These are phyloP conservation scores for Mycena polygramma DNA, from an alignment of 768 basidiomycete species.

Conservation along the genomic window DNA sequence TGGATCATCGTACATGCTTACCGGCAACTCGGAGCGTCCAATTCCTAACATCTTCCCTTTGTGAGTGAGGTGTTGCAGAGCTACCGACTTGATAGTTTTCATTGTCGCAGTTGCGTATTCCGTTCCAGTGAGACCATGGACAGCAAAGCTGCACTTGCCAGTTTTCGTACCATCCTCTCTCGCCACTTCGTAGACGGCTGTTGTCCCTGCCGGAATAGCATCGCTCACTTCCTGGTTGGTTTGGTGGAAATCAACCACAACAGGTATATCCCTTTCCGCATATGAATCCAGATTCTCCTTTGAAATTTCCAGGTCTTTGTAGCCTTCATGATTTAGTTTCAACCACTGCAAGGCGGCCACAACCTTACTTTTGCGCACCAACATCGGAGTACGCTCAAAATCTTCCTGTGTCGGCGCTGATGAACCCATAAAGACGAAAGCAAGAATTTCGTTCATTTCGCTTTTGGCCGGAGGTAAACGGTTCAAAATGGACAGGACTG, in stretches of 20 bases:
- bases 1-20: constrained; percentile 47
- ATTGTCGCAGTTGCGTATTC: constrained; percentile 33
- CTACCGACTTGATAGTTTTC: constrained; percentile 39
- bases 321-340: constrained; percentile 30
- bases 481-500: constrained; percentile 37
- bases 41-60: constrained; percentile 39
- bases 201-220: background rate
- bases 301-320: constrained; percentile 28
- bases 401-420: background rate
- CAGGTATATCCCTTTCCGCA: constrained; percentile 25
- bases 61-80: constrained; percentile 40
- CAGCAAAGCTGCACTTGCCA: constrained; percentile 52
- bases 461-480: background rate
- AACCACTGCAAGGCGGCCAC: constrained; percentile 28
- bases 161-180: constrained; percentile 34
- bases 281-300: constrained; percentile 19
- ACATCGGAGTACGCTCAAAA: constrained; percentile 20
- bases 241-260: constrained; percentile 25
- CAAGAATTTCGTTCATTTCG: constrained; percentile 39
- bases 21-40: constrained; percentile 35
- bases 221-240: constrained; percentile 13
- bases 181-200: constrained; percentile 16
- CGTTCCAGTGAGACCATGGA: constrained; percentile 51
- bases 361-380: constrained; percentile 33
- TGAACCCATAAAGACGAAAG: constrained; percentile 18